Percentiles rank a stretch among this genome's conserved stretches.
Evolutionary conservation across 768 basidiomycete species (phyloP).

Genomic region (Lentinula raphanica): DNA sequence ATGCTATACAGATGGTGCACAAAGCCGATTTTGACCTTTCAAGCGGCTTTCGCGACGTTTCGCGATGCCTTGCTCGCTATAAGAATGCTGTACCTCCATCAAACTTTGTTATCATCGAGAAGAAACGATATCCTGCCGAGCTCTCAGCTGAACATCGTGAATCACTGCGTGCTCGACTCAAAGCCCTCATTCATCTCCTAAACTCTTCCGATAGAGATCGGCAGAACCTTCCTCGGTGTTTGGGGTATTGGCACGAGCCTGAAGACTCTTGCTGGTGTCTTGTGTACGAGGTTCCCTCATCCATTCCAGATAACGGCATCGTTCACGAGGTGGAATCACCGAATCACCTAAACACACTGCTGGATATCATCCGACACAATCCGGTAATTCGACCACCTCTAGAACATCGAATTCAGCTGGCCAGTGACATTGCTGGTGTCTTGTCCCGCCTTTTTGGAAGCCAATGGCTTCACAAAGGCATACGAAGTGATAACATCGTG

Average conservation of each 20-base stretch:
- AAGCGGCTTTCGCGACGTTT: neutral
- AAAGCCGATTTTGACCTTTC: neutral
- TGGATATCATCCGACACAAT: neutral
- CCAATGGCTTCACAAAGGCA: conserved; percentile 10
- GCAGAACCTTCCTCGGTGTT: neutral
- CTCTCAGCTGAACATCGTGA: conserved; percentile 1
- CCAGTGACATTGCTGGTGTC: neutral
- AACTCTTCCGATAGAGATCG: conserved; percentile 1
- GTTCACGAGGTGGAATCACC: neutral
- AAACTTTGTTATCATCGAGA: conserved; percentile 8
- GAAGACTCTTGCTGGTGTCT: conserved; percentile 7
- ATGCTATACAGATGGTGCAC: neutral
- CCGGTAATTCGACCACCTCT: conserved; percentile 5
- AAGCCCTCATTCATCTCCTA: conserved; percentile 1
- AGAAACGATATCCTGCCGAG: conserved; percentile 1
- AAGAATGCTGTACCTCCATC: neutral
- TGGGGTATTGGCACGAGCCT: conserved; percentile 10
- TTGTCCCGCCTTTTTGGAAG: conserved; percentile 9
- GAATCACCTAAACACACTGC: neutral
- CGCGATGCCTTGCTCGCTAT: neutral
- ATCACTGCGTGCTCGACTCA: conserved; percentile 1
- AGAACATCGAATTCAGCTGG: conserved; percentile 3
- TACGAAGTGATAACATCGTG: conserved; percentile 9
- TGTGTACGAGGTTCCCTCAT: conserved; percentile 4
- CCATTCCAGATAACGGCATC: neutral